phyloP scores from a whole-genome alignment of 1,139 yeast genomes.

The Geotrichum reessii region DNA sequence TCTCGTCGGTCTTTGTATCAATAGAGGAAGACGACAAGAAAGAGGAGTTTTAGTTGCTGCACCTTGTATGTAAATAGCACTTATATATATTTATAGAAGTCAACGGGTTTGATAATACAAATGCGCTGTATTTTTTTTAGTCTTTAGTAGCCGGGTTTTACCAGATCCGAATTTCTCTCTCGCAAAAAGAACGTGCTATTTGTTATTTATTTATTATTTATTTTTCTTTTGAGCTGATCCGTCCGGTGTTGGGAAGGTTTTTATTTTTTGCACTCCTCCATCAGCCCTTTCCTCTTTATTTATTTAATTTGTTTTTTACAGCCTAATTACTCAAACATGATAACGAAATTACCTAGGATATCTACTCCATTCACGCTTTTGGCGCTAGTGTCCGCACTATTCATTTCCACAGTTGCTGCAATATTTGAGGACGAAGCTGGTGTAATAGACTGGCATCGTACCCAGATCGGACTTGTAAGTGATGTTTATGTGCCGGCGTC shows the following conservation, averaged over 20 bases:
- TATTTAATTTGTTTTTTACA: no score
- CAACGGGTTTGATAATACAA: neutral
- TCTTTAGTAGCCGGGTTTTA: no score
- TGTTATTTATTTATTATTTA: neutral
- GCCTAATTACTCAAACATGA: neutral
- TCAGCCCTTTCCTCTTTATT: neutral
- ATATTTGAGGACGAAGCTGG: constrained; percentile 33
- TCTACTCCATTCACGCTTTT: neutral
- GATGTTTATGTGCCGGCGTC: neutral
- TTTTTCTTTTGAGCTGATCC: neutral
- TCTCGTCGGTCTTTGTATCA: constrained; percentile 6
- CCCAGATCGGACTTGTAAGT: constrained; percentile 25
- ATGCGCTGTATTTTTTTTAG: neutral
- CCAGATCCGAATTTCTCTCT: no score
- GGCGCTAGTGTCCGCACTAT: neutral
- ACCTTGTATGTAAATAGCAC: neutral
- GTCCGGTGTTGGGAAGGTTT: neutral
- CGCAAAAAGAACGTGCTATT: no score
- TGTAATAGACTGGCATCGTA: constrained; percentile 31
- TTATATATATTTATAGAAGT: neutral
- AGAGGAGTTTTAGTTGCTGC: neutral
- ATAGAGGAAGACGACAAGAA: constrained; percentile 6
- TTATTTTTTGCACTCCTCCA: neutral
- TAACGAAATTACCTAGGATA: neutral
- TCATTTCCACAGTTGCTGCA: constrained; percentile 19